Percentiles rank a stretch among this genome's conserved stretches.
Evolutionary conservation across 805 yeast species (phyloP).

Genomic region (Grigorovia transvaalensis): DNA sequence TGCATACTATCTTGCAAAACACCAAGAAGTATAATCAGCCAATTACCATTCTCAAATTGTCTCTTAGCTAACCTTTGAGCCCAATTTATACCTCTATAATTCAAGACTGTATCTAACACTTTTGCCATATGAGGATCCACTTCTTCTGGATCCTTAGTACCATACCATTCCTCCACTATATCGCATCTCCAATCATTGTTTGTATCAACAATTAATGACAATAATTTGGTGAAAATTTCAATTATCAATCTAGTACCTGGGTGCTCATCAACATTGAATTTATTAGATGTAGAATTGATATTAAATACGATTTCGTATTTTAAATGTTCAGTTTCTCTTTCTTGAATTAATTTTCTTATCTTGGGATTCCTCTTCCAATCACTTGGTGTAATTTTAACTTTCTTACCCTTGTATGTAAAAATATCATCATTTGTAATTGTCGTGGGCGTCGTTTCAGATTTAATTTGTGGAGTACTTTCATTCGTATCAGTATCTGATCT

Average conservation of each 20-base stretch:
- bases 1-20: conserved; percentile 35
- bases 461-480: not conserved
- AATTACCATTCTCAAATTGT: conserved; percentile 69
- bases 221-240: conserved; percentile 16
- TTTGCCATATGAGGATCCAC: conserved; percentile 7
- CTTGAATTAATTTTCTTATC: conserved; percentile 8
- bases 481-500: not conserved
- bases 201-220: conserved; percentile 18
- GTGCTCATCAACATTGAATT: conserved; percentile 9
- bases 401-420: not conserved
- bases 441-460: not conserved
- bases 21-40: conserved; percentile 72
- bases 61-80: conserved; percentile 62
- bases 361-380: conserved; percentile 8
- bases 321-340: conserved; percentile 5
- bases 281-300: conserved; percentile 10
- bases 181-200: conserved; percentile 21
- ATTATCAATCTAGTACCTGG: conserved; percentile 14
- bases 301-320: conserved; percentile 9
- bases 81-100: conserved; percentile 58
- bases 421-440: not conserved
- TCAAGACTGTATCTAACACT: conserved; percentile 31
- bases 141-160: conserved; percentile 8
- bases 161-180: conserved; percentile 19
- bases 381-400: not conserved